These are phyloP conservation scores for Aspergillus puulaauensis DNA, from an alignment of 2,329 filamentous ascomycete genomes.

Conservation along the genomic window DNA sequence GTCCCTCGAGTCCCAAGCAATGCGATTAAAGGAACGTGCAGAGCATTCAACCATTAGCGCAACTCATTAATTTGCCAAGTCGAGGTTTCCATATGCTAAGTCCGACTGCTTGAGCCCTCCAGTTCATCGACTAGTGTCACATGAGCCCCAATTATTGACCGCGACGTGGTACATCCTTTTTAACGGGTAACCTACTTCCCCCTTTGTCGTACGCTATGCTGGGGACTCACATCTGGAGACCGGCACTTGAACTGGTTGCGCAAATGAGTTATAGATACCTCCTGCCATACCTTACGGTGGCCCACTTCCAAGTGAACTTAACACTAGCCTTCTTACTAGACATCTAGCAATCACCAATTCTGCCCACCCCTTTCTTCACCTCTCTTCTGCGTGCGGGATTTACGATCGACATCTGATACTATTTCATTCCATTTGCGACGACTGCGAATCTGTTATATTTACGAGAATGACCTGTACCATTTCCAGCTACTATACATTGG, in stretches of 20 bases:
- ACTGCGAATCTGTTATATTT: conserved; percentile 3
- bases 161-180: neutral
- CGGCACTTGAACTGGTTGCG: neutral
- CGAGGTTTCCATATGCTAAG: neutral
- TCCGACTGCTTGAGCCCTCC: neutral
- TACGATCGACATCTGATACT: neutral
- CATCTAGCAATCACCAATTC: neutral
- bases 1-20: conserved; percentile 63
- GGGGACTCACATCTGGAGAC: neutral
- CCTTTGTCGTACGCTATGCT: neutral
- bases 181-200: neutral
- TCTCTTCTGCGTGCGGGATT: neutral
- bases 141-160: neutral
- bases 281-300: neutral
- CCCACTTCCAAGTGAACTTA: neutral
- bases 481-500: conserved; percentile 6
- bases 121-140: neutral
- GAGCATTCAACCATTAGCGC: conserved; percentile 34
- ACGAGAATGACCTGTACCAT: conserved; percentile 8
- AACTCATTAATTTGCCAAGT: neutral
- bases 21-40: conserved; percentile 62
- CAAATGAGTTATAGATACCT: neutral
- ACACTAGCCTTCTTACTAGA: neutral
- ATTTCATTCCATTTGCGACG: neutral
- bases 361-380: neutral